Evolutionary conservation across 225 moss, liverwort and hornwort species (phyloP).

Genomic region (Climacium dendroides): DNA sequence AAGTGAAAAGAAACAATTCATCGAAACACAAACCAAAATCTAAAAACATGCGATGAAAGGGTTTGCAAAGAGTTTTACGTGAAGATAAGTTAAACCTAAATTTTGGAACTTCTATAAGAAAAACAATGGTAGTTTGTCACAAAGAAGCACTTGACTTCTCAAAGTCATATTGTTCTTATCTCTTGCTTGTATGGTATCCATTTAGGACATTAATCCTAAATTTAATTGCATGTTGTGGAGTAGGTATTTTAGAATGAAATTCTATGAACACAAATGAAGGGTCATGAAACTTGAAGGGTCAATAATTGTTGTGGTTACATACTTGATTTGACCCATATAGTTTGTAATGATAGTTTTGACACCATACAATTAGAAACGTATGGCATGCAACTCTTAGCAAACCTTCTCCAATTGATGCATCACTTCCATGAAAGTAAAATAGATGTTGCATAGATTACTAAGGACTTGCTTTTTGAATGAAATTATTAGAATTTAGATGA

Average conservation of each 20-base stretch:
- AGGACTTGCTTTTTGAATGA: neutral
- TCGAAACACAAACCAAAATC: neutral
- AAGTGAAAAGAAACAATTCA: neutral
- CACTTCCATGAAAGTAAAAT: neutral
- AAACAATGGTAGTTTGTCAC: fast-evolving
- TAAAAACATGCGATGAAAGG: neutral
- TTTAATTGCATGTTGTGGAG: fast-evolving
- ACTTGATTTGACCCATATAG: neutral
- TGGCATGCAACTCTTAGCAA: fast-evolving
- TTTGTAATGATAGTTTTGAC: neutral
- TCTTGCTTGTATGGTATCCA: neutral
- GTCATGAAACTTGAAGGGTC: neutral
- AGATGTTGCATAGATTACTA: too few relatives aligned
- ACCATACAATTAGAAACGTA: neutral
- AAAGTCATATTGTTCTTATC: neutral
- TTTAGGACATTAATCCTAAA: too few relatives aligned
- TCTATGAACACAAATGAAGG: neutral
- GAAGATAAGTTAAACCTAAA: neutral
- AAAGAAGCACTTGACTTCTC: fast-evolving
- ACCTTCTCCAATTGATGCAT: fast-evolving
- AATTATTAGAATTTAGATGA: neutral
- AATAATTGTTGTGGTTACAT: neutral
- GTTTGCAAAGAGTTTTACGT: fast-evolving
- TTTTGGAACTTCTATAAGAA: neutral
- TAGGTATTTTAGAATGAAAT: neutral